Evolutionary conservation across 108 stramenopile species (phyloP).

Genomic region (Fragilaria crotonensis): DNA sequence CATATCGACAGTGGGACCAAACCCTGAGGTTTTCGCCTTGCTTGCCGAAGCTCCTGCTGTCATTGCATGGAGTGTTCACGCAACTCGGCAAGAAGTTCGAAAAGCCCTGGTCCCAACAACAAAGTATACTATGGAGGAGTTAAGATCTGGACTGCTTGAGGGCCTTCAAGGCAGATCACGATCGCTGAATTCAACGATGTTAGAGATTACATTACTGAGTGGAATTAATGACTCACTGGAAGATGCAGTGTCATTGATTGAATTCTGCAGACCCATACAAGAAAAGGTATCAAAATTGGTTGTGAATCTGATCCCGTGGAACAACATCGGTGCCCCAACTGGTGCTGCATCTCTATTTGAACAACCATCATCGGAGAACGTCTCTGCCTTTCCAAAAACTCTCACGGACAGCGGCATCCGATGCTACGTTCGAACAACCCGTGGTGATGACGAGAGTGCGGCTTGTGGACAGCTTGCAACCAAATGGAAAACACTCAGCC

Average conservation of each 20-base stretch:
- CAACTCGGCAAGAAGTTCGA: constrained; percentile 59
- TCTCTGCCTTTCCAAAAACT: constrained; percentile 52
- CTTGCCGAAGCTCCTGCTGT: constrained; percentile 34
- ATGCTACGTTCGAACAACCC: constrained; percentile 56
- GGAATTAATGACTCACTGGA: constrained; percentile 74
- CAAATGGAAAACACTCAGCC: constrained; percentile 10
- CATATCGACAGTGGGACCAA: constrained; percentile 80
- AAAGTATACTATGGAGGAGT: constrained; percentile 54
- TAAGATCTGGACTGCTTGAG: constrained; percentile 52
- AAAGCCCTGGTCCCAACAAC: constrained; percentile 72
- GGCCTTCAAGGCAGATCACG: constrained; percentile 28
- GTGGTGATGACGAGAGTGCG: constrained; percentile 81
- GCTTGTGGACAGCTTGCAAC: constrained; percentile 88
- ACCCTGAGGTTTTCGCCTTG: constrained; percentile 37
- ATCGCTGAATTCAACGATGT: constrained; percentile 49
- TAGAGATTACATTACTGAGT: constrained; percentile 72
- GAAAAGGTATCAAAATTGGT: constrained; percentile 48
- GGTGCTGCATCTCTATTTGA: constrained; percentile 4
- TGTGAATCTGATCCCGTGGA: constrained; percentile 78
- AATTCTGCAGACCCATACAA: constrained; percentile 54
- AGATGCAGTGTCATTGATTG: constrained; percentile 66
- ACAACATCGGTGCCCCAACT: constrained; percentile 47
- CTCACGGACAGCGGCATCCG: constrained; percentile 45
- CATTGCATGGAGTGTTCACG: constrained; percentile 81
- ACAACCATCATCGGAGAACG: constrained; percentile 37